These are phyloP conservation scores for Calonectria ilicicola DNA, from an alignment of 2,329 filamentous ascomycete species.

Conservation along the genomic window DNA sequence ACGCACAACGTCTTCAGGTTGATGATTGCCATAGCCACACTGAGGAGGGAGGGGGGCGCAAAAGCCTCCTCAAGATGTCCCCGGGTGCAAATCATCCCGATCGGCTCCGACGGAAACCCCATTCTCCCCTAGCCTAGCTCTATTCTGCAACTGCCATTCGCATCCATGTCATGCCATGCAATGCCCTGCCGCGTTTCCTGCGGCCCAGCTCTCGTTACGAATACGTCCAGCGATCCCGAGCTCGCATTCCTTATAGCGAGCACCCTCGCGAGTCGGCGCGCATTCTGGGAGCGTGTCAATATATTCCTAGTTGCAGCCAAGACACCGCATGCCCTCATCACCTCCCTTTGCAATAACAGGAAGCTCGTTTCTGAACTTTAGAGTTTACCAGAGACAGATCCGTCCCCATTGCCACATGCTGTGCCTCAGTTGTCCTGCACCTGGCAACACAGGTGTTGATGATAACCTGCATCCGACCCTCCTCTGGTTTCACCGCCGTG, in stretches of 20 bases:
- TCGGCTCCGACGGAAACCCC: not conserved
- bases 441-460: not conserved
- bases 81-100: not conserved
- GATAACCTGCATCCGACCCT: conserved; percentile 7
- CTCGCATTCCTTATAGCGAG: not conserved
- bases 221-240: conserved; percentile 3
- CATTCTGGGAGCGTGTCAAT: not conserved
- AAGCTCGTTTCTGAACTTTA: not conserved
- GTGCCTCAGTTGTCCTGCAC: conserved; percentile 9
- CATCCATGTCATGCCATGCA: not conserved
- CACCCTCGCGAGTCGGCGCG: not conserved
- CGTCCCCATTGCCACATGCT: not conserved
- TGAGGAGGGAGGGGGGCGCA: not conserved
- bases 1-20: not conserved
- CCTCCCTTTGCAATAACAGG: not conserved
- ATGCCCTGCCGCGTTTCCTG: not conserved
- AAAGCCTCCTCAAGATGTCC: not conserved
- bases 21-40: not conserved
- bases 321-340: not conserved
- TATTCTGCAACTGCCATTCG: not conserved
- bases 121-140: not conserved
- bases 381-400: conserved; percentile 1
- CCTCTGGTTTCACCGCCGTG: conserved; percentile 21
- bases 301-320: not conserved
- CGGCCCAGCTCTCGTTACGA: not conserved